phyloP scores from a whole-genome alignment of 75 land plant species.

The Picea glauca region DNA sequence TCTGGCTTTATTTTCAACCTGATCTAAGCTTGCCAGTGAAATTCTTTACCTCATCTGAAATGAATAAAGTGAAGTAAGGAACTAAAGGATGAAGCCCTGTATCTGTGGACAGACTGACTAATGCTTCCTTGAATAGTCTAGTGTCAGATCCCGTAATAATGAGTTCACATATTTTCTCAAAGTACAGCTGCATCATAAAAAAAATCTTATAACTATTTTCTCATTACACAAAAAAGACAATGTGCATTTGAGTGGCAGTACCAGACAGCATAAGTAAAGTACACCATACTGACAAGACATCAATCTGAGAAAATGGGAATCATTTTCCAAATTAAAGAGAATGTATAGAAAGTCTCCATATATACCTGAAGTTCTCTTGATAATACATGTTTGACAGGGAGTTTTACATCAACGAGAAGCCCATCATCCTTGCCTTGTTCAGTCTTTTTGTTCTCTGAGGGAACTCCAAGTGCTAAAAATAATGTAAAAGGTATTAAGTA shows the following conservation, averaged over 20 bases:
- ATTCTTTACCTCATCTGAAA: conserved; percentile 82
- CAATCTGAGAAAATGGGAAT: background rate
- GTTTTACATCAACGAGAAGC: conserved; percentile 58
- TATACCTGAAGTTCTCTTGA: conserved; percentile 85
- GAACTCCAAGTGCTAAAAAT: conserved; percentile 49
- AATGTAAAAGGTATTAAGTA: background rate
- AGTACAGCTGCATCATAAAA: conserved; percentile 69
- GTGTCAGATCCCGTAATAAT: conserved; percentile 49
- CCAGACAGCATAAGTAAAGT: background rate
- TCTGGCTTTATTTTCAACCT: background rate
- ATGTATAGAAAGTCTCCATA: background rate
- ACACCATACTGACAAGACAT: background rate
- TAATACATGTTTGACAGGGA: conserved; percentile 81
- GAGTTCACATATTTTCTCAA: conserved; percentile 85
- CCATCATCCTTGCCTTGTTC: conserved; percentile 61
- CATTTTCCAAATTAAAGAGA: conserved; percentile 3
- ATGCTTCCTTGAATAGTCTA: conserved; percentile 55
- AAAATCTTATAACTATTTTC: background rate
- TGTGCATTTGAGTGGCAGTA: background rate
- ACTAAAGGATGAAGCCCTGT: conserved; percentile 95
- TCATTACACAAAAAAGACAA: background rate
- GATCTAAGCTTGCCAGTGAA: background rate
- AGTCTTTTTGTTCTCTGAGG: conserved; percentile 46
- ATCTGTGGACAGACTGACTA: conserved; percentile 83
- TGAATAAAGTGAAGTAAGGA: conserved; percentile 86